Conservation (phyloP, 148 eudicot genomes). For the Fagopyrum esculentum region DNA sequence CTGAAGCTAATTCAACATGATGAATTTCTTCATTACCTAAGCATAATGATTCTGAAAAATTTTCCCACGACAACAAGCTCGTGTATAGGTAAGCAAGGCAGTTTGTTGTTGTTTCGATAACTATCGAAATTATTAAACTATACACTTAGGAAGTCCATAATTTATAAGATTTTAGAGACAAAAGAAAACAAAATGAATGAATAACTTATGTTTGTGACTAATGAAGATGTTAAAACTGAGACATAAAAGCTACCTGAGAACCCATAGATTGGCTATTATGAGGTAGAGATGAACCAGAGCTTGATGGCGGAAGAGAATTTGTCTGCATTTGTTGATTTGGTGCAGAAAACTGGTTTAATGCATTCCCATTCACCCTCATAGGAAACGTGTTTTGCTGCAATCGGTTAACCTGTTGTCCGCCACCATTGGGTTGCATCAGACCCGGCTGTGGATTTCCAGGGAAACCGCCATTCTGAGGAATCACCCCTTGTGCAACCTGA, state of each 20-base stretch:
- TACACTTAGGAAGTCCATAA: neutral
- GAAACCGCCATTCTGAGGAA: slow-evolving; percentile 34
- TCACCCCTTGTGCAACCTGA: slow-evolving; percentile 38
- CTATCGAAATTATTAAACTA: neutral
- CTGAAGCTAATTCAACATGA: neutral
- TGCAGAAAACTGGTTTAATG: slow-evolving; percentile 19
- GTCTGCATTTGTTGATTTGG: slow-evolving; percentile 30
- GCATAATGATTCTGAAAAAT: neutral
- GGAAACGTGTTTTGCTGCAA: slow-evolving; percentile 18
- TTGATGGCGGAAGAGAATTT: slow-evolving; percentile 23
- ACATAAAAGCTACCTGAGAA: slow-evolving; percentile 40
- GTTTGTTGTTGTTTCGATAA: neutral
- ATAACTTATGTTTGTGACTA: neutral
- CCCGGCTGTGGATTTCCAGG: slow-evolving; percentile 34
- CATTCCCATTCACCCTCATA: slow-evolving; percentile 14
- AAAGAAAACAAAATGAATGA: neutral
- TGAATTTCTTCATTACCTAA: neutral
- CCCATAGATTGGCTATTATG: slow-evolving; percentile 26
- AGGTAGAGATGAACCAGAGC: slow-evolving; percentile 16
- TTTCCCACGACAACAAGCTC: neutral
- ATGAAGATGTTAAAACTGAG: neutral
- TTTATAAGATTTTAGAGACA: neutral
- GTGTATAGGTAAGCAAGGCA: neutral
- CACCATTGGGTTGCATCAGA: slow-evolving; percentile 25
- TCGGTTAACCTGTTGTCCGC: slow-evolving; percentile 29